Evolutionary conservation across 176 grass and related monocot species (phyloP).

Genomic region (Poa pratensis): DNA sequence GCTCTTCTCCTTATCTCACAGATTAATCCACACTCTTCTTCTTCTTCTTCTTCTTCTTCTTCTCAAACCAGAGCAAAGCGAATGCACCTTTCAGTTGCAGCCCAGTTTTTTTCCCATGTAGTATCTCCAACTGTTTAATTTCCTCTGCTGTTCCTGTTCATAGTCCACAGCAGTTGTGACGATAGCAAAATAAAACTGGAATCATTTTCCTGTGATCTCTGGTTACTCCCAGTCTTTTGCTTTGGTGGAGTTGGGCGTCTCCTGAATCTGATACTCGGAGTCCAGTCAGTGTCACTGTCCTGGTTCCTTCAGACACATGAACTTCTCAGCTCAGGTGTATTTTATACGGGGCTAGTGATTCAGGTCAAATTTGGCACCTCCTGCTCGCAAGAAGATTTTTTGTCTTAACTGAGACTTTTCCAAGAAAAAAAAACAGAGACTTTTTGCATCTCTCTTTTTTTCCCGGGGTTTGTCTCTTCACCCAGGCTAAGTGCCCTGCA

Average conservation of each 20-base stretch:
- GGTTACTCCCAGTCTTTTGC: conserved; percentile 14
- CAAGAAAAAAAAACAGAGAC: neutral
- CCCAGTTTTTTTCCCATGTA: too few species aligned
- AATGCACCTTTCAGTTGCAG: neutral
- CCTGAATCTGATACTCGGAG: conserved; percentile 33
- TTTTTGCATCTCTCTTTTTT: conserved; percentile 23
- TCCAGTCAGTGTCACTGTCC: conserved; percentile 37
- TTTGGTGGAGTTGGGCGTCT: conserved; percentile 3
- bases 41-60: neutral
- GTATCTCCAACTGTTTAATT: neutral
- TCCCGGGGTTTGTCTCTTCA: conserved; percentile 36
- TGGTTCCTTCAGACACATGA: conserved; percentile 50
- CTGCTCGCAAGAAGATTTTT: conserved; percentile 28
- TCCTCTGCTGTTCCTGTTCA: neutral
- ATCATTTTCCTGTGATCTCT: neutral
- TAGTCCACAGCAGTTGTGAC: too few species aligned
- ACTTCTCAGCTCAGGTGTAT: conserved; percentile 37
- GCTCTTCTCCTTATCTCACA: neutral
- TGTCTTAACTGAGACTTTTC: conserved; percentile 21
- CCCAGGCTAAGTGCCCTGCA: conserved; percentile 33
- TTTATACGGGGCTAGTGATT: conserved; percentile 47
- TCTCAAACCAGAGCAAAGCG: neutral
- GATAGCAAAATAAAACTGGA: too few species aligned
- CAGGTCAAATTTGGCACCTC: conserved; percentile 63
- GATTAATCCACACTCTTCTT: neutral